Evolutionary conservation across 164 flowering plant genomes (phyloP), one percentile per base, ranked within the genome.

Genomic region (Santalum album): DNA sequence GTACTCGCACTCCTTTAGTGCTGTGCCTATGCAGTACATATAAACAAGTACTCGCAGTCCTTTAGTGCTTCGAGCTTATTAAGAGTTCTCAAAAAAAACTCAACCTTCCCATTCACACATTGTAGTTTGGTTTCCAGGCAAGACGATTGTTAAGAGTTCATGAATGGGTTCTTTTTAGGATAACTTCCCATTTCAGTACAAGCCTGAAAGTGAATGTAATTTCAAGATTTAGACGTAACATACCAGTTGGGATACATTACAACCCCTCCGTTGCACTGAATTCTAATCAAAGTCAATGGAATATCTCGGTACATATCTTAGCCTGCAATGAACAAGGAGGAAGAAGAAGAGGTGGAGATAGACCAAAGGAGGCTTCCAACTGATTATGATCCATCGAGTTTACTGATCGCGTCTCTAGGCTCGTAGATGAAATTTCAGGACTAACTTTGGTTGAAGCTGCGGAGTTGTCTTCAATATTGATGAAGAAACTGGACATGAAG

Each of bases 321-420:
- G 49, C 68, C 86, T 4, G 84, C 89, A 20, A 69, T 51, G 5
- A 44, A 62, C n/a, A n/a, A n/a, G 29, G 82, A 71, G 22, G 74
- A 78, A 1, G 81, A 73, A 36, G 94, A 87, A 34, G 75, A 68
- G 51, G 77, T 72, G 22, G 81, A 82, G 69, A 65, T 84, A 26
- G 96, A 88, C 60, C 98, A 76, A 44, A 73, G 90, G 65, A 74
- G 73, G 60, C 96, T 88, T 32, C 98, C 98, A 1, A 71, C 98
- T 25, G 95, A 91, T 65, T 86, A 87, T 53, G 95, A n/a, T n/a
- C n/a, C n/a, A n/a, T n/a, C n/a, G n/a, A n/a, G n/a, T n/a, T n/a
- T n/a, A 73, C 90, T 0, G 85, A 71, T 12, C 76, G 96, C 14
- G 96, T 91, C 1, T 86, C 81, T 56, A 60, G 84, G 73, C 87